Conservation (phyloP, 2,329 filamentous ascomycete species). For the Xylaria sp. region DNA sequence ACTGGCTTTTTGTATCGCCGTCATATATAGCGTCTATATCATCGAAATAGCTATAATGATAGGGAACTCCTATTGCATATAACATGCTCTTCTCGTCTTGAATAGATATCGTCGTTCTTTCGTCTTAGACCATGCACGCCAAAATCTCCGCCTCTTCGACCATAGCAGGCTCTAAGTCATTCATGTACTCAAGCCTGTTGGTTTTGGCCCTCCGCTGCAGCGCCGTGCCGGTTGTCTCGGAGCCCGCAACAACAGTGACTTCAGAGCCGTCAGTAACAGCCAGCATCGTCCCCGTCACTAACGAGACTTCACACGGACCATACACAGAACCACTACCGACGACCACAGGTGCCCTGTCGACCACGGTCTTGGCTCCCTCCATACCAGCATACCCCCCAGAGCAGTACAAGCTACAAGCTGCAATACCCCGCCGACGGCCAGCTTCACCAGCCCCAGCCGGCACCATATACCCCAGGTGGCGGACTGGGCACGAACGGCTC, state of each 20-base stretch:
- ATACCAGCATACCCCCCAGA: constrained; percentile 64
- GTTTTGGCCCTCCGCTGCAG: constrained; percentile 25
- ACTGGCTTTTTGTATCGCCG: not conserved
- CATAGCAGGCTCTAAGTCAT: constrained; percentile 11
- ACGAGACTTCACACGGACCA: constrained; percentile 71
- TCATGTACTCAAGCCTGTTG: constrained; percentile 17
- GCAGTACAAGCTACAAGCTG: constrained; percentile 67
- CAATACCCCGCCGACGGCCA: constrained; percentile 74
- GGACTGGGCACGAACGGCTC: constrained; percentile 81
- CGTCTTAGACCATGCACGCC: not conserved
- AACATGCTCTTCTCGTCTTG: not conserved
- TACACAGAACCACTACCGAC: constrained; percentile 68
- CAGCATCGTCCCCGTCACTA: constrained; percentile 49
- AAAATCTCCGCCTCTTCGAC: not conserved
- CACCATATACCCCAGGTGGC: constrained; percentile 73
- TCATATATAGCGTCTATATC: not conserved
- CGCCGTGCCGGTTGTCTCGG: constrained; percentile 45
- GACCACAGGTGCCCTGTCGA: constrained; percentile 71
- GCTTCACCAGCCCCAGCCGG: constrained; percentile 70
- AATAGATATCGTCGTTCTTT: not conserved
- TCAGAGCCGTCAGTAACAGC: constrained; percentile 39
- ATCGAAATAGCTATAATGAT: not conserved
- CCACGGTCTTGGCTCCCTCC: constrained; percentile 59
- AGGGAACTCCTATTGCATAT: not conserved
- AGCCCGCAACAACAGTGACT: constrained; percentile 44